Base-by-base conservation (phyloP, 2,329 filamentous ascomycete species). In the Botryosphaeria agaves region DNA sequence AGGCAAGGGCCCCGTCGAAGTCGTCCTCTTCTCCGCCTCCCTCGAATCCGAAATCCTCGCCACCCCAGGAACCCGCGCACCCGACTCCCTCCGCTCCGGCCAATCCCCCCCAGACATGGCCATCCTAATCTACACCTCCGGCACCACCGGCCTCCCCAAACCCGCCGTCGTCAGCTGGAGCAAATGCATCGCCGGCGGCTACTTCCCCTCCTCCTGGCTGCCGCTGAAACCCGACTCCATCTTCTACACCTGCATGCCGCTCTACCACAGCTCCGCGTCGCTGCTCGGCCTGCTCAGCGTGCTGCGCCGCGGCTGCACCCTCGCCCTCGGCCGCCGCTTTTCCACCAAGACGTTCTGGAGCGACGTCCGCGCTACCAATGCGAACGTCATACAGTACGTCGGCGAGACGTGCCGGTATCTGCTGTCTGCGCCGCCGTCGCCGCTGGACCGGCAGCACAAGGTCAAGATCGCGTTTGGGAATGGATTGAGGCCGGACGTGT, bases 331-430 rank as follows among this genome's bases (percentile, higher is more conserved):
- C 28, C 72, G 70, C 41, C 80, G 76, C 42, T 91, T 92, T 57
- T 84, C 78, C 2, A 78, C 76, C 2, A 68, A 66, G 36, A 70
- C 62, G 1, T 89, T 87, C 53, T 89, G 81, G 76, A 59, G 69
- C 11, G 79, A 87, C 32, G 76, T 76, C 11, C 68, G 77, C n/a
- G 64, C 66, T 26, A 69, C 67, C 29, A 58, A 75, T 6, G 76
- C 82, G 14, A 89, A 79, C 1, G 64, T 74, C 3, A 76, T 91
- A 36, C 82, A 91, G 48, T 92, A 92, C 47, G 83, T 92, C 9
- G 83, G 83, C 31, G 83, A 92, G 52, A 87, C 81, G 1, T 76
- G 82, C 38, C 75, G 83, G 5, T 92, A 92, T 49, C 66, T 91
- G 3, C 63, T 91, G 7, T 65, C 77, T 0, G 70, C 72, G 0